phyloP scores from a whole-genome alignment of 2,329 filamentous ascomycete species.

The Westerdykella sp. region DNA sequence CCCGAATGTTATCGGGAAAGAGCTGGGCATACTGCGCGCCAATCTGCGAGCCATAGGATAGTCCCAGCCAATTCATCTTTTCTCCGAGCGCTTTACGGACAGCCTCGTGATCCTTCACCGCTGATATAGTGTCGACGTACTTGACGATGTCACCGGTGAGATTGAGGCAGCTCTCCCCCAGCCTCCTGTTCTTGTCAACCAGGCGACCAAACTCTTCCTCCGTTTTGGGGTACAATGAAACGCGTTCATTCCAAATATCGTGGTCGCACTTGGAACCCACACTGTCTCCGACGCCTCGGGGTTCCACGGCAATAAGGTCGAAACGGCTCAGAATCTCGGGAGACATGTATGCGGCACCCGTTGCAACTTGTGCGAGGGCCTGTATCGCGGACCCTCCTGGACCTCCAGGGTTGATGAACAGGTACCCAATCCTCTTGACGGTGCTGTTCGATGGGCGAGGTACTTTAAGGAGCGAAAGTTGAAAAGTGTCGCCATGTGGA shows the following conservation, averaged over 20 bases:
- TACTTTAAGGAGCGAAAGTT: conserved; percentile 22
- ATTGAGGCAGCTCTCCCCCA: conserved; percentile 38
- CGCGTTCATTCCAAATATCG: conserved; percentile 33
- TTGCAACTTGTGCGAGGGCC: conserved; percentile 12
- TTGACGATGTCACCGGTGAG: conserved; percentile 37
- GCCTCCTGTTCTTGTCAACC: conserved; percentile 35
- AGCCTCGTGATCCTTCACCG: conserved; percentile 34
- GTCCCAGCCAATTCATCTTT: conserved; percentile 38
- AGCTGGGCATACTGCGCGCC: conserved; percentile 42
- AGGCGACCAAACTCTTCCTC: conserved; percentile 35
- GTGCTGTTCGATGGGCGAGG: conserved; percentile 9
- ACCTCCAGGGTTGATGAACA: conserved; percentile 42
- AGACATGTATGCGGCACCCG: not conserved
- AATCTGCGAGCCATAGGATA: conserved; percentile 44
- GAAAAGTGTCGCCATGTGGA: conserved; percentile 22
- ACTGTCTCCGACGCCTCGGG: conserved; percentile 41
- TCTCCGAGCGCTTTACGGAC: conserved; percentile 30
- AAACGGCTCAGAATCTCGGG: conserved; percentile 1
- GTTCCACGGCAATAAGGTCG: conserved; percentile 29
- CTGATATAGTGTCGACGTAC: conserved; percentile 36
- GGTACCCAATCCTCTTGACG: conserved; percentile 26
- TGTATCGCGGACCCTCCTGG: conserved; percentile 32
- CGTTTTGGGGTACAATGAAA: conserved; percentile 35
- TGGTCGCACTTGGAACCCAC: conserved; percentile 37
- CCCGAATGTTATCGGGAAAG: conserved; percentile 40